Base-by-base conservation (phyloP, 192 early-diverging fungal genomes). In the Kickxella alabastrina region DNA sequence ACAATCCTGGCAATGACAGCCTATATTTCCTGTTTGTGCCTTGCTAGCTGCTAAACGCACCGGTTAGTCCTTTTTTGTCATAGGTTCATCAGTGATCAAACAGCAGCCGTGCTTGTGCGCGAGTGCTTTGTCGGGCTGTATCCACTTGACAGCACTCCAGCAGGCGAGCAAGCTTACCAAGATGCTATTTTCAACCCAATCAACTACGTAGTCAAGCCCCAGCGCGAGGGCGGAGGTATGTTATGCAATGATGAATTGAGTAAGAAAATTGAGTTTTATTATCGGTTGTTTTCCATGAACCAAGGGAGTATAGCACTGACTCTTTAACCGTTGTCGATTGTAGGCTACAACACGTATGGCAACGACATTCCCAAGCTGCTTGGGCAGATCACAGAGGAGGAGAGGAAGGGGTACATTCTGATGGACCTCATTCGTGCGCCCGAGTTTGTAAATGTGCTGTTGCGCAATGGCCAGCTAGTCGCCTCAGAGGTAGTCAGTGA, bases 351-450 rank as follows among this genome's bases (percentile, higher is more conserved):
- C 77, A 74, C 92, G 10, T 98, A 98, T 57, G 87, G 90, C 13
- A 60, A 80, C 14, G 90, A 96, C 55, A 91, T 98, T 53, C 80
- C 83, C 1, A 43, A 19, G 8, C 52, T 64, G 6, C 52, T 98
- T 4, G 37, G 48, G 8, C 59, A 59, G 17, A 40, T 97, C 36
- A 60, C 79, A 2, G 63, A 51, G 17, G 65, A 83, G 32, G 90
- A 92, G 56, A 76, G 87, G 10, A 85, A 82, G 55, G 91, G 87
- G 0, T 95, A 88, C 52, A 98, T 98, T 49, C 65, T 98, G 10
- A 98, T 98, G 96, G 93, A 97, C 45, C 69, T 96, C 9, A 98
- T 98, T 49, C 65, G 81, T 6, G 85, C 89, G 13, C 90, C 92
- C 2, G 71, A 75, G 5, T 69, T 88, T 27, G 75, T 79, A 19